phyloP scores from a whole-genome alignment of 352 stramenopile species.

The Hyaloperonospora brassicae region DNA sequence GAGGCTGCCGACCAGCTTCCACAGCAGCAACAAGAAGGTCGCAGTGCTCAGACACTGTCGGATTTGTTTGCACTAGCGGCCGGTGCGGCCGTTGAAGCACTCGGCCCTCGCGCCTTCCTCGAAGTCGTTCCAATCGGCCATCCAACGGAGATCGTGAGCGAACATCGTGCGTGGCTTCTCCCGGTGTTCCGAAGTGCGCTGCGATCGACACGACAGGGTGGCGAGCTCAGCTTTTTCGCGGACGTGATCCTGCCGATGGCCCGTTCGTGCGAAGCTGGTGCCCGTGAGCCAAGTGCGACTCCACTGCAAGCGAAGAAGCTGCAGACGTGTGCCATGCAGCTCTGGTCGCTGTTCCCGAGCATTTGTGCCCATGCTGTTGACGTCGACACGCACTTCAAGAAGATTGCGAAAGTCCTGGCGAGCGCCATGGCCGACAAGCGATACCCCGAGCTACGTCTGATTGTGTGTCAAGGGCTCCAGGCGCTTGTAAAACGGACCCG shows the following conservation, averaged over 20 bases:
- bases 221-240: conserved; percentile 68
- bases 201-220: conserved; percentile 30
- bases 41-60: conserved; percentile 34
- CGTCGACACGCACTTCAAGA: conserved; percentile 78
- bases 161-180: conserved; percentile 76
- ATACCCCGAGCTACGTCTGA: conserved; percentile 72
- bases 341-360: conserved; percentile 78
- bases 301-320: conserved; percentile 65
- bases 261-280: conserved; percentile 60
- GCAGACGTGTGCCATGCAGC: conserved; percentile 68
- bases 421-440: conserved; percentile 84
- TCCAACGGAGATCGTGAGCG: conserved; percentile 57
- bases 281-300: conserved; percentile 54
- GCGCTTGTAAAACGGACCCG: conserved; percentile 69
- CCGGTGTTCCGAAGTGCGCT: conserved; percentile 68
- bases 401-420: conserved; percentile 76
- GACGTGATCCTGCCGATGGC: conserved; percentile 61
- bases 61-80: conserved; percentile 64
- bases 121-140: conserved; percentile 69
- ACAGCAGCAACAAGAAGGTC: conserved; percentile 29
- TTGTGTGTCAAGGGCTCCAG: conserved; percentile 81
- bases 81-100: conserved; percentile 46
- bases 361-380: conserved; percentile 66
- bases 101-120: conserved; percentile 63
- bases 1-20: conserved; percentile 71